Evolutionary conservation across 1,139 yeast genomes (phyloP).

Genomic region (Pneumocystis canis): DNA sequence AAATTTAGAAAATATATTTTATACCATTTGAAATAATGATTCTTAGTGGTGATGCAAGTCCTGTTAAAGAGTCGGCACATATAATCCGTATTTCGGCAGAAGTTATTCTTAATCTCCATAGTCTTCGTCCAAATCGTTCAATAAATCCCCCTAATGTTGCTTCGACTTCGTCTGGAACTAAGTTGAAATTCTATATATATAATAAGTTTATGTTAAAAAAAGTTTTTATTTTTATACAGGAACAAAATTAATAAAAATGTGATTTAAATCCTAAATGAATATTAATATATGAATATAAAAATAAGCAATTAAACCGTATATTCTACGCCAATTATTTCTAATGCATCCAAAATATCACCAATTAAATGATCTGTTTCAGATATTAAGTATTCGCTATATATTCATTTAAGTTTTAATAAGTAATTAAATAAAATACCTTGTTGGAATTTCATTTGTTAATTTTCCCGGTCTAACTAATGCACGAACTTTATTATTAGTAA

Average conservation of each 20-base stretch:
- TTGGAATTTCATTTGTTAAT: slow-evolving; percentile 79
- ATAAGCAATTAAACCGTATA: slow-evolving; percentile 93
- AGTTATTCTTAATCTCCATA: slow-evolving; percentile 91
- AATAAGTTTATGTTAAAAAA: slow-evolving; percentile 32
- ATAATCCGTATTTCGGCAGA: slow-evolving; percentile 95
- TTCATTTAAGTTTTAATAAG: not conserved
- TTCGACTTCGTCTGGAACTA: slow-evolving; percentile 89
- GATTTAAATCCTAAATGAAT: not conserved
- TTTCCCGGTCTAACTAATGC: slow-evolving; percentile 95
- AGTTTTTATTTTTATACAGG: not conserved
- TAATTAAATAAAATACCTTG: slow-evolving; percentile 20
- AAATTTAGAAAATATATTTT: slow-evolving; percentile 1
- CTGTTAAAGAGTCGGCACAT: slow-evolving; percentile 77
- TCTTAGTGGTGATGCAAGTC: slow-evolving; percentile 85
- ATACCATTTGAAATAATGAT: slow-evolving; percentile 70
- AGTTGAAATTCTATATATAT: slow-evolving; percentile 87
- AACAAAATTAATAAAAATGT: not conserved
- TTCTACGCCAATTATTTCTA: slow-evolving; percentile 86
- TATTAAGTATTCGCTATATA: slow-evolving; percentile 64
- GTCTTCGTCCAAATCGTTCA: slow-evolving; percentile 92
- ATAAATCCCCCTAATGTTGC: slow-evolving; percentile 95
- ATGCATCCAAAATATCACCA: slow-evolving; percentile 87
- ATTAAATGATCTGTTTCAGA: slow-evolving; percentile 92
- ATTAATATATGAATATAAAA: slow-evolving; percentile 35
- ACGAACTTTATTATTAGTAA: slow-evolving; percentile 32